Evolutionary conservation across 176 grass and related monocot genomes (phyloP).

Genomic region (Triticum urartu): DNA sequence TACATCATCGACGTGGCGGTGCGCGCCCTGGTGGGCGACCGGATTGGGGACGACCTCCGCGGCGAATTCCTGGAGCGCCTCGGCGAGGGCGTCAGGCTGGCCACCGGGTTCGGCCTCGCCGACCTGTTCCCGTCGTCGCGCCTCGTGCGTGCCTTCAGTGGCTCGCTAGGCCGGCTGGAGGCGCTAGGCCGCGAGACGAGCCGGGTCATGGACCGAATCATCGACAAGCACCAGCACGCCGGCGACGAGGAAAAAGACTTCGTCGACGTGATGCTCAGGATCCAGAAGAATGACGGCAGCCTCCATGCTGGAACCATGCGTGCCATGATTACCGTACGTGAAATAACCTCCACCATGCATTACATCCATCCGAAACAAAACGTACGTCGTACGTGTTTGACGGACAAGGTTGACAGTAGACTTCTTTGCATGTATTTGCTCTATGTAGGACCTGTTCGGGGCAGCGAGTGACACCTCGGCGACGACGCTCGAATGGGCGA

Average conservation of each 20-base stretch:
- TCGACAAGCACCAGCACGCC: conserved; percentile 22
- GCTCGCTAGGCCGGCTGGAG: not conserved
- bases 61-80: conserved; percentile 35
- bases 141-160: conserved; percentile 24
- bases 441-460: conserved; percentile 25
- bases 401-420: not conserved
- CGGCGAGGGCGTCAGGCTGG: conserved; percentile 29
- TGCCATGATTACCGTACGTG: conserved; percentile 25
- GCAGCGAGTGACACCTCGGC: conserved; percentile 27
- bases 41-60: conserved; percentile 9
- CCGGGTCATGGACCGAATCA: conserved; percentile 41
- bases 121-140: conserved; percentile 11
- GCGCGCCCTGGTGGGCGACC: conserved; percentile 26
- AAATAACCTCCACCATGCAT: too few species aligned
- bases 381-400: not conserved
- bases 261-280: not conserved
- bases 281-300: conserved; percentile 10
- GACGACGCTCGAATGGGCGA: not conserved
- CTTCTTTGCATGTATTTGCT: not conserved
- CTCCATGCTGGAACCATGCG: conserved; percentile 33
- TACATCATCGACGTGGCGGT: not conserved
- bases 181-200: conserved; percentile 11
- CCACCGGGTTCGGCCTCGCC: conserved; percentile 41
- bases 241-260: conserved; percentile 35
- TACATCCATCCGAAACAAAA: not conserved